These are phyloP conservation scores for Letharia columbiana DNA, from an alignment of 495 filamentous ascomycete species.

Conservation along the genomic window DNA sequence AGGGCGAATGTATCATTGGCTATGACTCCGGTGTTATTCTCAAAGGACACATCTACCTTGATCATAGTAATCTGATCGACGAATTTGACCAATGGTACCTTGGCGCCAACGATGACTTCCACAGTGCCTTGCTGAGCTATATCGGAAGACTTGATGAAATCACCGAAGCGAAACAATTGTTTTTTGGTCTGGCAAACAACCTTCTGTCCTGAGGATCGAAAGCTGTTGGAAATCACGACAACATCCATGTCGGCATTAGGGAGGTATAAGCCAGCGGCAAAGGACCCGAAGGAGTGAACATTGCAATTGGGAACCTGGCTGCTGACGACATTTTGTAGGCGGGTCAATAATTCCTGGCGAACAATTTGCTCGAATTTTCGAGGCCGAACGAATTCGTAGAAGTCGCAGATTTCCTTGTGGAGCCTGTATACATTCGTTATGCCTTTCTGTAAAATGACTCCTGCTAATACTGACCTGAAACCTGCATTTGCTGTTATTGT, in stretches of 20 bases:
- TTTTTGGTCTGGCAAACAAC: slow-evolving; percentile 38
- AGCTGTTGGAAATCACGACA: slow-evolving; percentile 66
- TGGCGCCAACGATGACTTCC: slow-evolving; percentile 61
- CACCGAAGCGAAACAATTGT: slow-evolving; percentile 41
- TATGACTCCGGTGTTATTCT: slow-evolving; percentile 70
- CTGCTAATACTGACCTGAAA: slow-evolving; percentile 21
- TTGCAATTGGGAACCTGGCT: slow-evolving; percentile 45
- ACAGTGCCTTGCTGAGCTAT: slow-evolving; percentile 45
- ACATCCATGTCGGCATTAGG: slow-evolving; percentile 91
- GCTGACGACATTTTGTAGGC: slow-evolving; percentile 48
- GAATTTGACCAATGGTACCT: slow-evolving; percentile 91
- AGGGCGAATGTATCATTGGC: slow-evolving; percentile 68
- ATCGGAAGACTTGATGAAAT: slow-evolving; percentile 39
- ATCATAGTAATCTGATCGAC: slow-evolving; percentile 63
- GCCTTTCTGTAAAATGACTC: neutral
- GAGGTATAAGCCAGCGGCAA: slow-evolving; percentile 79
- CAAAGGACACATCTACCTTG: slow-evolving; percentile 85
- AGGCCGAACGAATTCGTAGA: slow-evolving; percentile 74
- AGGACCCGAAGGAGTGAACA: slow-evolving; percentile 78
- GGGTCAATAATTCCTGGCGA: slow-evolving; percentile 60
- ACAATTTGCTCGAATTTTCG: slow-evolving; percentile 65
- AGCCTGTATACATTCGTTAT: slow-evolving; percentile 39
- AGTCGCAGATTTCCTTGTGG: slow-evolving; percentile 80
- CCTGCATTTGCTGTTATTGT: slow-evolving; percentile 26
- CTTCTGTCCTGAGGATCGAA: slow-evolving; percentile 36